Conservation (phyloP, 2,329 filamentous ascomycete species). For the Colletotrichum sp. region DNA sequence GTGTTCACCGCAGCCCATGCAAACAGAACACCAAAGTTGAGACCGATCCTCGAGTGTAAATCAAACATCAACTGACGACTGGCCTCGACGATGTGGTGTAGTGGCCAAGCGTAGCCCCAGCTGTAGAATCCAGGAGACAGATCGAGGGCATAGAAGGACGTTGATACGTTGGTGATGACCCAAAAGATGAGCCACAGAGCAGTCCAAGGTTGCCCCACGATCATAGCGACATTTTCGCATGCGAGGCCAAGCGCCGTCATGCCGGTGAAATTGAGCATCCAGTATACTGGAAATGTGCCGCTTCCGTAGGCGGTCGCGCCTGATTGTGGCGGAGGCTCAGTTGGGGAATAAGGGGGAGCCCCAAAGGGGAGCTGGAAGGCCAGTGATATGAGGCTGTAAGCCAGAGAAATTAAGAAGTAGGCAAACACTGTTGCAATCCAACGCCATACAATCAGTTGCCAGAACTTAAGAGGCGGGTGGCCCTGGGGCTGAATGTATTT, state of each 20-base stretch:
- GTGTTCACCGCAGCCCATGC: slow-evolving; percentile 61
- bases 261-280: slow-evolving; percentile 67
- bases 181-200: slow-evolving; percentile 70
- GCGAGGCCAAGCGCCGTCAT: slow-evolving; percentile 69
- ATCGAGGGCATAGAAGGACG: slow-evolving; percentile 64
- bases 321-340: slow-evolving; percentile 42
- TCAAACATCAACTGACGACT: slow-evolving; percentile 67
- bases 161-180: slow-evolving; percentile 70
- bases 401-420: slow-evolving; percentile 67
- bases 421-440: slow-evolving; percentile 59
- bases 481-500: slow-evolving; percentile 59
- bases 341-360: slow-evolving; percentile 46
- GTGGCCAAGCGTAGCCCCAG: slow-evolving; percentile 69
- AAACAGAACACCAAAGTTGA: slow-evolving; percentile 66
- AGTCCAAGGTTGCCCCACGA: slow-evolving; percentile 64
- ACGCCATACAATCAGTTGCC: slow-evolving; percentile 64
- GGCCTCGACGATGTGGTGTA: slow-evolving; percentile 67
- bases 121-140: slow-evolving; percentile 63
- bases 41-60: slow-evolving; percentile 59
- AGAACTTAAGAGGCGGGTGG: slow-evolving; percentile 63
- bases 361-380: slow-evolving; percentile 68
- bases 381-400: slow-evolving; percentile 67
- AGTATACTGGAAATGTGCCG: slow-evolving; percentile 66
- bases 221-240: slow-evolving; percentile 69
- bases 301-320: slow-evolving; percentile 61